phyloP scores from a whole-genome alignment of 768 basidiomycete genomes.

The Podaxis sp. region DNA sequence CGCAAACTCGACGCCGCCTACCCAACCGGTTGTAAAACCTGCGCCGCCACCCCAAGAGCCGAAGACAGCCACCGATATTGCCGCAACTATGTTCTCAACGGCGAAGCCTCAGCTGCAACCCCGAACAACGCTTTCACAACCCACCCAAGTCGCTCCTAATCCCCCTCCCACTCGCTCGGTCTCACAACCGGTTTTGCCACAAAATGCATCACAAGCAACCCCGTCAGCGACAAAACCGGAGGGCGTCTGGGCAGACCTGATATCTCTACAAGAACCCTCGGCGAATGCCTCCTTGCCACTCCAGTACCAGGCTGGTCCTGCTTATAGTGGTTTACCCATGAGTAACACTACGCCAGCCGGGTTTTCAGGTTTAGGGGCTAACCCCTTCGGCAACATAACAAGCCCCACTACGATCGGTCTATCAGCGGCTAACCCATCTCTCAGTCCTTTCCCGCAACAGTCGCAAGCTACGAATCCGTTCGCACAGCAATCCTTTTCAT shows the following conservation, averaged over 20 bases:
- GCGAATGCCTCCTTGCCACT: conserved; percentile 54
- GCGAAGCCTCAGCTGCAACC: conserved; percentile 15
- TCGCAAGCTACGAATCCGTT: conserved; percentile 17
- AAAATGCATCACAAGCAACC: conserved; percentile 14
- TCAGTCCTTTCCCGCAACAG: conserved; percentile 27
- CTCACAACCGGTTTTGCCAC: conserved; percentile 25
- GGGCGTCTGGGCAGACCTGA: conserved; percentile 57
- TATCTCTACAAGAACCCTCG: conserved; percentile 43
- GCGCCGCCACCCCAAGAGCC: conserved; percentile 12
- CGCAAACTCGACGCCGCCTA: conserved; percentile 20
- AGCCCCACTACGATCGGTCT: conserved; percentile 4
- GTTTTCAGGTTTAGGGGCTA: background rate
- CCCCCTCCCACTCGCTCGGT: conserved; percentile 23
- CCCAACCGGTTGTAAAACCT: conserved; percentile 7
- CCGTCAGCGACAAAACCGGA: conserved; percentile 23
- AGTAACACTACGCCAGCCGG: background rate
- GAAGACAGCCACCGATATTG: conserved; percentile 15
- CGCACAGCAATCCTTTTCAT: conserved; percentile 17
- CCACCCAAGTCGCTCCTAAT: conserved; percentile 19
- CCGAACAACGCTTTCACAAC: conserved; percentile 13
- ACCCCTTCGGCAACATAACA: background rate
- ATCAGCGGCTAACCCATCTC: background rate
- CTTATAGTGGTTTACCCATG: conserved; percentile 10
- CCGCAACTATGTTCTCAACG: conserved; percentile 18
- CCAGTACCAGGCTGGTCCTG: conserved; percentile 32